Base-by-base conservation (phyloP, 345 rosid species). In the Heritiera littoralis region DNA sequence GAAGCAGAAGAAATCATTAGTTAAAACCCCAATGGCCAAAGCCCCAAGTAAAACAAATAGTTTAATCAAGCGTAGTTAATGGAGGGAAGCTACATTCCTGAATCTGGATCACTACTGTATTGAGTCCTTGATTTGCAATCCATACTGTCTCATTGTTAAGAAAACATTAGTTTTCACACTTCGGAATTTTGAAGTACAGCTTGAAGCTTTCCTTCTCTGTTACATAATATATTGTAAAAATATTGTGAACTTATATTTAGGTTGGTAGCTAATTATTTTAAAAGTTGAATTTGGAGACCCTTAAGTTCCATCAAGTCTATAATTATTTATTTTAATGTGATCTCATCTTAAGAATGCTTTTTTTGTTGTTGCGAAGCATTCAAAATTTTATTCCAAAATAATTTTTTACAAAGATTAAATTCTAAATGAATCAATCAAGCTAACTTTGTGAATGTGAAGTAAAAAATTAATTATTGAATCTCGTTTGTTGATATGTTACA, bases 71-170 rank as follows among this genome's bases (percentile, higher is more conserved):
- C n/a, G 20, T 2, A 63, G n/a, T 66, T 32, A 52, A 48, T 61
- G 46, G 28, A 43, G 20, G 14, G 14, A 68, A 51, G 68, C 68
- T 9, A 32, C 61, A 64, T 17, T 30, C 32, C 23, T 69, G 68
- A 76, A 59, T 76, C 72, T 51, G 13, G 77, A 70, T 76, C 67
- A 18, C 46, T 55, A 45, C 13, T 28, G 32, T 55, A 55, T 8
- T 28, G 32, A 64, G 23, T 54, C 14, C 65, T 30, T 64, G 41
- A 56, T 46, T 18, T 43, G 70, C 35, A 74, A 7, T 56, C 75
- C 20, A 46, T 56, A 18, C 18, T 72, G 15, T 54, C 12, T 73
- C 3, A 15, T 1, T 61, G 28, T 20, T 12, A 35, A 65, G 20
- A 12, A 63, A 49, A 30, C 6, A 48, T n/a, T n/a, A 18, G 9